These are phyloP conservation scores for Trifolium fragiferum DNA, from an alignment of 306 rosid species.

Conservation along the genomic window DNA sequence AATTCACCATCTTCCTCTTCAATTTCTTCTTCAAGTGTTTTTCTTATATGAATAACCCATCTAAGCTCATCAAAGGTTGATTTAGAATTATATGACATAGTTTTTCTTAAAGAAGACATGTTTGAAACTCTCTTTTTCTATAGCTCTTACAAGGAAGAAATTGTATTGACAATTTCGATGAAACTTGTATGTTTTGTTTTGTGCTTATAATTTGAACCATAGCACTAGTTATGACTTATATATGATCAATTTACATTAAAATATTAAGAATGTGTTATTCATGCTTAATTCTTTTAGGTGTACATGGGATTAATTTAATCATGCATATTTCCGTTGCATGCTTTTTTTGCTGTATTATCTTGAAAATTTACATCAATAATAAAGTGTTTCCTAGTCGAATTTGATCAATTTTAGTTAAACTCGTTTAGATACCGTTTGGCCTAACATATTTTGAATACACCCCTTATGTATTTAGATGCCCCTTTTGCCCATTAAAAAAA, in stretches of 20 bases:
- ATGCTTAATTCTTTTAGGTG: constrained; percentile 2
- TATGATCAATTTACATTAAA: constrained; percentile 6
- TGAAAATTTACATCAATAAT: constrained; percentile 9
- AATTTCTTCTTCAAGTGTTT: constrained; percentile 62
- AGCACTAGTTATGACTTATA: constrained; percentile 20
- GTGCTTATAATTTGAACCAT: background rate
- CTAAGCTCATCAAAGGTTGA: constrained; percentile 57
- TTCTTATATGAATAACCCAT: constrained; percentile 71
- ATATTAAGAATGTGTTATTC: constrained; percentile 31
- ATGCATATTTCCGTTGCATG: background rate
- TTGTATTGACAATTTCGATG: background rate
- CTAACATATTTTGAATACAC: too few species aligned
- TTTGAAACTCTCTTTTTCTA: background rate
- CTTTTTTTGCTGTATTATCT: background rate
- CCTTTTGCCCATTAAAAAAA: too few species aligned
- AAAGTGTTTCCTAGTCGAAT: background rate
- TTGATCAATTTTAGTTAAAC: too few species aligned
- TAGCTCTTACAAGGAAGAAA: background rate
- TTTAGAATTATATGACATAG: constrained; percentile 43
- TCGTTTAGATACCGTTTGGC: too few species aligned
- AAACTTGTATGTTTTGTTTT: background rate
- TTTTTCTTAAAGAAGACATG: constrained; percentile 48
- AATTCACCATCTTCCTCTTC: constrained; percentile 59
- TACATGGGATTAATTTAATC: background rate
- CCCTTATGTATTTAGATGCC: too few species aligned